Evolutionary conservation across 306 rosid species (phyloP).

Genomic region (Prosopis cineraria): DNA sequence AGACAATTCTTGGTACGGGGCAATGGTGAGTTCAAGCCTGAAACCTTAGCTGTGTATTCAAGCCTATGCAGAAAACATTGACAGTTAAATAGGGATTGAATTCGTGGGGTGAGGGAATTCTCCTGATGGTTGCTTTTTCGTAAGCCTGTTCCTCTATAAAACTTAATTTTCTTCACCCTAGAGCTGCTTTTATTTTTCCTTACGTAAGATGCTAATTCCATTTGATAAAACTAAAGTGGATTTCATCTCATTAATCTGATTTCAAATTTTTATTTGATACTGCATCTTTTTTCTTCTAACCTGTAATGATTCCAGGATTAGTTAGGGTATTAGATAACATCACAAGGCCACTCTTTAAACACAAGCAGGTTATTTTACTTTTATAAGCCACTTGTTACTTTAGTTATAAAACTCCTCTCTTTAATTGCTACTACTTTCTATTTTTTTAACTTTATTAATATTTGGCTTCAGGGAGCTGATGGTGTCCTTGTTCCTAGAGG

Average conservation of each 20-base stretch:
- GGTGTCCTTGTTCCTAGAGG: no score
- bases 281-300: neutral
- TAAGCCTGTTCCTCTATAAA: neutral
- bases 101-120: neutral
- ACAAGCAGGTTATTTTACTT: no score
- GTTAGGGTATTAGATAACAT: neutral
- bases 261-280: conserved; percentile 6
- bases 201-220: neutral
- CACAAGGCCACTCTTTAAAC: neutral
- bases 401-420: no score
- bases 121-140: conserved; percentile 6
- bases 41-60: neutral
- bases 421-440: no score
- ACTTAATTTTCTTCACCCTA: neutral
- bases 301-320: neutral
- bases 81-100: conserved; percentile 5
- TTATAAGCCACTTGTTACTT: no score
- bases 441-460: no score
- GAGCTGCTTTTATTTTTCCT: neutral
- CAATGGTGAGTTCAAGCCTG: conserved; percentile 68
- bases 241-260: conserved; percentile 3
- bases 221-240: neutral
- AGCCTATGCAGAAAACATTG: conserved; percentile 1
- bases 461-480: no score
- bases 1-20: conserved; percentile 90